phyloP scores from a whole-genome alignment of 78 protist species.

The Dictyostelium intermedium region DNA sequence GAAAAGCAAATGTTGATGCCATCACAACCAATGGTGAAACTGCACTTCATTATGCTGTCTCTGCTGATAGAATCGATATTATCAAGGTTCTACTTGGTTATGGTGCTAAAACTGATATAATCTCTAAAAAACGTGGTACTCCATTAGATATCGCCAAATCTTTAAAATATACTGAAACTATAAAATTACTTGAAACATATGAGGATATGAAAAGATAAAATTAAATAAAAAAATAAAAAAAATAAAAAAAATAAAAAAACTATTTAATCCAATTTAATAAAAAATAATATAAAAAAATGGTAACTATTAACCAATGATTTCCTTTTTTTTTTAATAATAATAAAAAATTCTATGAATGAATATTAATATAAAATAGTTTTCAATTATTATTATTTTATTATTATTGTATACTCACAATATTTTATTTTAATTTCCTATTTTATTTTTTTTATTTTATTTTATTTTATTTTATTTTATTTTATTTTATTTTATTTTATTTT shows the following conservation, averaged over 20 bases:
- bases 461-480: background rate
- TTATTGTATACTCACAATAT: background rate
- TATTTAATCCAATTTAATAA: no score
- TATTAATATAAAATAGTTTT: no score
- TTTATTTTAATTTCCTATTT: background rate
- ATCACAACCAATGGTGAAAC: constrained; percentile 37
- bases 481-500: background rate
- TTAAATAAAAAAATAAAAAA: background rate
- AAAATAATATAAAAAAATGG: no score
- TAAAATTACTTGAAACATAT: background rate
- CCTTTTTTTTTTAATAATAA: no score
- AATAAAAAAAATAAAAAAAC: background rate
- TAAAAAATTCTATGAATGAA: no score
- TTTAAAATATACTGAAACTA: background rate
- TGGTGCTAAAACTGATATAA: constrained; percentile 9
- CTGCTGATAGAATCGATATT: background rate
- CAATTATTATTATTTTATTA: no score
- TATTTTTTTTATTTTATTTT: no score
- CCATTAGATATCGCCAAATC: constrained; percentile 8
- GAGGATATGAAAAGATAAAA: background rate
- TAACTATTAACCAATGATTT: no score
- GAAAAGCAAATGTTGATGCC: constrained; percentile 33
- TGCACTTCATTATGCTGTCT: constrained; percentile 62
- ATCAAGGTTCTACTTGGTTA: background rate
- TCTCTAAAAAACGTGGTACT: constrained; percentile 50